Evolutionary conservation across 176 grass and related monocot species (phyloP).

Genomic region (Hsuehochloa calcarea): DNA sequence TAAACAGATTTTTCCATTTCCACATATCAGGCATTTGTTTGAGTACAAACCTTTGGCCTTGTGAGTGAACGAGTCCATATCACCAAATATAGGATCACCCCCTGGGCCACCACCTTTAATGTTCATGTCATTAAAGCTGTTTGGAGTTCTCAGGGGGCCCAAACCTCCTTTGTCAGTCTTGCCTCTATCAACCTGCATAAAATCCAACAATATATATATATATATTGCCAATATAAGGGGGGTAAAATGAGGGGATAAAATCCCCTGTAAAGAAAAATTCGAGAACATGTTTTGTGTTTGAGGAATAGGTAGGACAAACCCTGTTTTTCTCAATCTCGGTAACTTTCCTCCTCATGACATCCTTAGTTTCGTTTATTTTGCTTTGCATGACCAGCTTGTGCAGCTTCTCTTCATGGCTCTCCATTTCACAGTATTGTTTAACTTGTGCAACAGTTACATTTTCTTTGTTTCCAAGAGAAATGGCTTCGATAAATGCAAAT

Average conservation of each 20-base stretch:
- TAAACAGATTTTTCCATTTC: background rate
- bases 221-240: background rate
- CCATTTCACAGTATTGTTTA: constrained; percentile 89
- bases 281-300: background rate
- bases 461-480: constrained; percentile 90
- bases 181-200: constrained; percentile 61
- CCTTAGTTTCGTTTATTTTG: constrained; percentile 87
- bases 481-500: constrained; percentile 80
- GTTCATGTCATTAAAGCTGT: constrained; percentile 55
- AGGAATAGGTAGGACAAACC: constrained; percentile 33
- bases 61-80: constrained; percentile 46
- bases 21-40: background rate
- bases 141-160: constrained; percentile 59
- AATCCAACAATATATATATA: background rate
- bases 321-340: constrained; percentile 93
- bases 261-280: background rate
- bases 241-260: background rate
- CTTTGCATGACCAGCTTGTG: constrained; percentile 71
- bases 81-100: constrained; percentile 60
- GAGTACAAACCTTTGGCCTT: constrained; percentile 64
- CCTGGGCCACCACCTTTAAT: constrained; percentile 53
- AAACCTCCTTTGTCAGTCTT: constrained; percentile 54
- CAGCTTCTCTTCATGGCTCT: constrained; percentile 82
- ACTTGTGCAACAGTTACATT: constrained; percentile 78
- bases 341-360: constrained; percentile 68